Conservation (phyloP, 2,329 filamentous ascomycete genomes). For the Juglanconis juglandina region DNA sequence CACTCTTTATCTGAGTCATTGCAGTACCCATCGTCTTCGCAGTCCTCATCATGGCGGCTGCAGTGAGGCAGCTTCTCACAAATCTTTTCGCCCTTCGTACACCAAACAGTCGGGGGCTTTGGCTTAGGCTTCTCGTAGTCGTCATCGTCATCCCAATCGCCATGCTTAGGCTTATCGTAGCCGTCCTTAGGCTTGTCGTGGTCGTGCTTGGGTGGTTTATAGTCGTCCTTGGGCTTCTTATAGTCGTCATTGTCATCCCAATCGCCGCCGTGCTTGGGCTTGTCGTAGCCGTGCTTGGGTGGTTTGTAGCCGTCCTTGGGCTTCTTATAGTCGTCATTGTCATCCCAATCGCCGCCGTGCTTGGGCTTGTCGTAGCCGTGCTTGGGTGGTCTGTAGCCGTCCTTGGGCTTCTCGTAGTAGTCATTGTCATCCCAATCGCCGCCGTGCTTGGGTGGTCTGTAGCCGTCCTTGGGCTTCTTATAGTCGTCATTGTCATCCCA, state of each 20-base stretch:
- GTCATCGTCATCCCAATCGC: no score
- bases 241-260: not conserved
- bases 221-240: no score
- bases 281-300: no score
- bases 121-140: not conserved
- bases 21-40: not conserved
- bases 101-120: not conserved
- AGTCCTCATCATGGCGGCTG: not conserved
- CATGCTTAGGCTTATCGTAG: not conserved
- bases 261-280: no score
- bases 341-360: no score
- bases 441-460: no score
- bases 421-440: not conserved
- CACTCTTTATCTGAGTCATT: not conserved
- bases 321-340: not conserved
- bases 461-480: not conserved
- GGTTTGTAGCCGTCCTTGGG: not conserved
- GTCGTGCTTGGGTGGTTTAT: not conserved
- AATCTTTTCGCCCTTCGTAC: not conserved
- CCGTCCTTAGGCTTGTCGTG: not conserved
- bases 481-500: not conserved
- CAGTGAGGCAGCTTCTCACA: not conserved
- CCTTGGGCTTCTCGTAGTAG: not conserved
- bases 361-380: no score
- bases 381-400: not conserved